These are phyloP conservation scores for Avena insularis DNA, from an alignment of 176 grass and related monocot genomes.

Conservation along the genomic window DNA sequence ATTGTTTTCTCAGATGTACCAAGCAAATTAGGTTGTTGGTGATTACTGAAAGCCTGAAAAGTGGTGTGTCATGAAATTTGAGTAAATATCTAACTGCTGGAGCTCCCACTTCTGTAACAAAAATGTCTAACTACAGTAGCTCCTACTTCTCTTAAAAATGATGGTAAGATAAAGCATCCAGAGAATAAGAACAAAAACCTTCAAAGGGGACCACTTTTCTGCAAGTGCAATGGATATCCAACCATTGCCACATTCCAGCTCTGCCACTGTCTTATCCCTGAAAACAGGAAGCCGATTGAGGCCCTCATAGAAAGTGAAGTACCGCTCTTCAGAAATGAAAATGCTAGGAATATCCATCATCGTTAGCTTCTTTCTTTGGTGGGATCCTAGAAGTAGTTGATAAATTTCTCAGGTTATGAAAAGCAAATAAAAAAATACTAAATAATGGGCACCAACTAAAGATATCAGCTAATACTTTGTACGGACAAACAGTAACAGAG, in stretches of 20 bases:
- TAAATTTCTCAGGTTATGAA: slow-evolving; percentile 35
- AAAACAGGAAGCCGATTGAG: slow-evolving; percentile 82
- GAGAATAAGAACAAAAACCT: slow-evolving; percentile 55
- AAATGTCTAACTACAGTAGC: background rate
- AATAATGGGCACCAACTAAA: background rate
- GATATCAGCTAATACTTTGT: background rate
- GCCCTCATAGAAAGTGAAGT: slow-evolving; percentile 96
- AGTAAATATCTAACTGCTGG: slow-evolving; percentile 9
- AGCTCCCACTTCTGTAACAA: slow-evolving; percentile 14
- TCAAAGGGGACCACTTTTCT: slow-evolving; percentile 78
- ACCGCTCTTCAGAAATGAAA: slow-evolving; percentile 93
- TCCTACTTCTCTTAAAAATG: background rate
- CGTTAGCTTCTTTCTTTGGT: slow-evolving; percentile 30
- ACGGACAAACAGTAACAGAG: background rate
- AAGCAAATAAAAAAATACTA: background rate
- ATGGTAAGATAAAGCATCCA: background rate
- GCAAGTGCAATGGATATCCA: slow-evolving; percentile 98
- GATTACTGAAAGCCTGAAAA: too few species aligned
- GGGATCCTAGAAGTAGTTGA: slow-evolving; percentile 53
- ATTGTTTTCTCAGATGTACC: background rate
- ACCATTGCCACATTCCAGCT: slow-evolving; percentile 89
- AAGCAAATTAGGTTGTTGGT: too few species aligned
- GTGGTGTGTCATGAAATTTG: background rate
- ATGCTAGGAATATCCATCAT: slow-evolving; percentile 99
- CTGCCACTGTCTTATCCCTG: slow-evolving; percentile 74